These are phyloP conservation scores for Fragosphaeria purpurea DNA, from an alignment of 2,329 filamentous ascomycete genomes.

Conservation along the genomic window DNA sequence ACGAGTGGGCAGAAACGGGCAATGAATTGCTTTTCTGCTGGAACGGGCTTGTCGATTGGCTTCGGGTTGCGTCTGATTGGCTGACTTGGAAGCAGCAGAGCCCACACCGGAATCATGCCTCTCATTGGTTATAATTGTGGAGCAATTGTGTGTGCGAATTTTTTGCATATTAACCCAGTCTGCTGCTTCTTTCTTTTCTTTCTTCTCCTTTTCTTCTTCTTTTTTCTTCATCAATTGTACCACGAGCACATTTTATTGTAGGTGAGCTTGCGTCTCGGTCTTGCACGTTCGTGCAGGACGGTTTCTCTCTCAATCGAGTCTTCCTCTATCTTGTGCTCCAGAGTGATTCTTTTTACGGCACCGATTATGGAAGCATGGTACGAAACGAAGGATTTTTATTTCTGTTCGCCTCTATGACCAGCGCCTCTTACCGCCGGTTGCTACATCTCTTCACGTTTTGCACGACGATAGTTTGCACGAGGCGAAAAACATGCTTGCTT, in stretches of 20 bases:
- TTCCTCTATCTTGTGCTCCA: constrained; percentile 65
- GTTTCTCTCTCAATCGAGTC: constrained; percentile 42
- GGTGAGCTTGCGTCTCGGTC: constrained; percentile 47
- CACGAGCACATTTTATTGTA: constrained; percentile 61
- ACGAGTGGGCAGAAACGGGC: constrained; percentile 12
- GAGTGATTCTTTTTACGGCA: constrained; percentile 41
- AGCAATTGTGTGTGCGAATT: not conserved
- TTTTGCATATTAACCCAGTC: not conserved
- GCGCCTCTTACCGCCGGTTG: constrained; percentile 65
- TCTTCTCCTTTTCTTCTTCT: constrained; percentile 24
- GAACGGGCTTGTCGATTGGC: constrained; percentile 13
- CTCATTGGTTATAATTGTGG: constrained; percentile 9
- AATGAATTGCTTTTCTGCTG: constrained; percentile 14
- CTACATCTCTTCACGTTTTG: constrained; percentile 37
- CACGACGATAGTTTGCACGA: not conserved
- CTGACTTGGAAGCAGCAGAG: not conserved
- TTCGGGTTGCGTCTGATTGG: constrained; percentile 13
- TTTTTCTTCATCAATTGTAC: constrained; percentile 49
- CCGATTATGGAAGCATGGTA: constrained; percentile 65
- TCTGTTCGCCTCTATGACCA: constrained; percentile 43
- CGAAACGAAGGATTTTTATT: constrained; percentile 23
- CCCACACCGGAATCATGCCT: constrained; percentile 10
- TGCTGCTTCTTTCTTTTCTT: constrained; percentile 16
- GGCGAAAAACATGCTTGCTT: too few species aligned
- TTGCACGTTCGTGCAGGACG: not conserved